Evolutionary conservation across 345 rosid species (phyloP).

Genomic region (Bruguiera gymnorhiza): DNA sequence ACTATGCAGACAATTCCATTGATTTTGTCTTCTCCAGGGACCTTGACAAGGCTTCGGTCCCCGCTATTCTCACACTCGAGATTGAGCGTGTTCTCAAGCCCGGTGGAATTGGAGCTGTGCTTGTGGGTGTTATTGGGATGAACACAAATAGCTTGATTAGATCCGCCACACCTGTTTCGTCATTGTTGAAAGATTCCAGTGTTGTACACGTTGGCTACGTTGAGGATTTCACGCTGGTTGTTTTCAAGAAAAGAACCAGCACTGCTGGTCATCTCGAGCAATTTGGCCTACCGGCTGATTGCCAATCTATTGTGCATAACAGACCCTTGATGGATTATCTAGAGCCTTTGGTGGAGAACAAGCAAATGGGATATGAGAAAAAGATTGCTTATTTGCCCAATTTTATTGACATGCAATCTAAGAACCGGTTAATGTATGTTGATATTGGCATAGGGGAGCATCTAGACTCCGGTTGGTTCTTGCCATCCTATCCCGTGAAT

Average conservation of each 20-base stretch:
- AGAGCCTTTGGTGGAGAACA: conserved; percentile 61
- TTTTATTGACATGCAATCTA: conserved; percentile 42
- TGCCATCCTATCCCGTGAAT: conserved; percentile 67
- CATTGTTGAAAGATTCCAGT: conserved; percentile 57
- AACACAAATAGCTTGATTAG: conserved; percentile 58
- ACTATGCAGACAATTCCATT: conserved; percentile 54
- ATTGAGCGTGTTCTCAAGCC: conserved; percentile 76
- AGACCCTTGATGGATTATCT: conserved; percentile 41
- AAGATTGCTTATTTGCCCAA: conserved; percentile 60
- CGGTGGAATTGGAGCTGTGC: conserved; percentile 77
- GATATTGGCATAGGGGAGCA: conserved; percentile 68
- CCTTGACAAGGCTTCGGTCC: conserved; percentile 56
- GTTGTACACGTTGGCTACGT: conserved; percentile 64
- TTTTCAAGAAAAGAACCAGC: conserved; percentile 53
- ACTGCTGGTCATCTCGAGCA: conserved; percentile 40
- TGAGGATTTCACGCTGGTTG: conserved; percentile 57
- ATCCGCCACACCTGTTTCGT: conserved; percentile 74
- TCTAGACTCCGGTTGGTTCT: conserved; percentile 55
- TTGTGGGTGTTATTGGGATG: conserved; percentile 45
- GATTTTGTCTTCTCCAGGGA: conserved; percentile 72
- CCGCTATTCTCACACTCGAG: conserved; percentile 75
- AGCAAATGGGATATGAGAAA: conserved; percentile 38
- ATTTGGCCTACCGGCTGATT: conserved; percentile 50
- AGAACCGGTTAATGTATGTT: conserved; percentile 54
- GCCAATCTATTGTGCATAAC: conserved; percentile 47